Evolutionary conservation across 2,329 filamentous ascomycete species (phyloP).

Genomic region (Fusarium sp.): DNA sequence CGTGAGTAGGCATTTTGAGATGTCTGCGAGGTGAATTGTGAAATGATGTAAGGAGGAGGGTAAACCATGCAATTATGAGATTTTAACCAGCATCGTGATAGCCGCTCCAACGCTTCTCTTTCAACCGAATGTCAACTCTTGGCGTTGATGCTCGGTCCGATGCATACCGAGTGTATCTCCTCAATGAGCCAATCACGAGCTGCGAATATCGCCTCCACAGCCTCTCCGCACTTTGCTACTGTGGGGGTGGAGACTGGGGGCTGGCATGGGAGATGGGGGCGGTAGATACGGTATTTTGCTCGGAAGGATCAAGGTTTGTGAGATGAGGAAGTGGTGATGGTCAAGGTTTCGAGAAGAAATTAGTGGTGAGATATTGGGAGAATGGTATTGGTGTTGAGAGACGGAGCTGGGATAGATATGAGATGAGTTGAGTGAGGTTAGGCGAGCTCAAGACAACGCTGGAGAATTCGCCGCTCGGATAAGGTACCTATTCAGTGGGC

Average conservation of each 20-base stretch:
- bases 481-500: slow-evolving; percentile 1
- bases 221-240: slow-evolving; percentile 36
- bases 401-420: not conserved
- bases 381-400: not conserved
- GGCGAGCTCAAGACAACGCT: not conserved
- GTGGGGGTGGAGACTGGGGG: slow-evolving; percentile 36
- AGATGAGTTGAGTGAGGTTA: not conserved
- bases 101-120: slow-evolving; percentile 8
- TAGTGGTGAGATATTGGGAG: not conserved
- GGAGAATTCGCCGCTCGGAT: not conserved
- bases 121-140: slow-evolving; percentile 3
- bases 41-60: not conserved
- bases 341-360: not conserved
- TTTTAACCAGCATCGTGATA: slow-evolving; percentile 8
- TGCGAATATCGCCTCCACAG: slow-evolving; percentile 9
- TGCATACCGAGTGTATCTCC: slow-evolving; percentile 26
- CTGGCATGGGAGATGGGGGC: slow-evolving; percentile 21
- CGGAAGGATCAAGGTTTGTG: not conserved
- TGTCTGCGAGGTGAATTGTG: not conserved
- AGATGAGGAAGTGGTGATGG: not conserved
- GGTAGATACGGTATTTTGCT: slow-evolving; percentile 6
- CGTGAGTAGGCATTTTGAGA: slow-evolving; percentile 47
- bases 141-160: slow-evolving; percentile 35
- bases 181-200: slow-evolving; percentile 4
- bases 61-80: not conserved